Base-by-base conservation (phyloP, 345 rosid species). In the Rhodomyrtus tomentosa region DNA sequence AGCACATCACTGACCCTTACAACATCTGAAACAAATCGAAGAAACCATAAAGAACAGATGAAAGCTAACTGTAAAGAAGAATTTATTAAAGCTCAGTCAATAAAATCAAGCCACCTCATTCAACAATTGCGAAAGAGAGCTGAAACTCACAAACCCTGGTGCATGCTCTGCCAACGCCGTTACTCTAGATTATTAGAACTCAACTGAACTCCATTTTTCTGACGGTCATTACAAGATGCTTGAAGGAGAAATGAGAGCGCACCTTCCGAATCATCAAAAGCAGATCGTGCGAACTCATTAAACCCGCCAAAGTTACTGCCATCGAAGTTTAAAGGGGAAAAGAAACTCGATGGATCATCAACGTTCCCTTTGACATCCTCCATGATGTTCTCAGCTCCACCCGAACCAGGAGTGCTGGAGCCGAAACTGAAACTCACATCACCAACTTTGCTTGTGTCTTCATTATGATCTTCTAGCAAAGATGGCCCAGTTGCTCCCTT, bases 201-300 rank as follows among this genome's bases (percentile, higher is more conserved):
- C n/a, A 89, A 86, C 11, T 89, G 91, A 82, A 89, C 96, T 83
- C 91, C 93, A 88, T 42, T 89, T 89, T 92, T 90, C 79, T 88
- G 94, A 42, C 88, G 72, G 88, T 92, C 94, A 87, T 91, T 92
- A 91, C 93, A 91, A 9, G 98, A 91, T 76, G 92, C 93, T 5
- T 96, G 92, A 84, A 93, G 84, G 50, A 93, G 92, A 88, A 92
- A 93, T 38, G 96, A 91, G 87, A 94, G 91, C 15, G 98, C 89
- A 86, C 83, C 92, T 72, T 94, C 98, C 40, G 99, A 88, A 90
- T 96, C 98, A 83, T 96, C 98, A 72, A 93, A 95, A 54, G 93
- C 83, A 24, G 93, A 91, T 88, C 94, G 92, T 40, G 95, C 92
- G 86, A 94, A 94, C 88, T 95, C 98, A n/a, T 89, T 93, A 87